Evolutionary conservation across 2,329 filamentous ascomycete genomes (phyloP), one percentile per base, ranked within the genome.

Genomic region (Aspergillus sp.): DNA sequence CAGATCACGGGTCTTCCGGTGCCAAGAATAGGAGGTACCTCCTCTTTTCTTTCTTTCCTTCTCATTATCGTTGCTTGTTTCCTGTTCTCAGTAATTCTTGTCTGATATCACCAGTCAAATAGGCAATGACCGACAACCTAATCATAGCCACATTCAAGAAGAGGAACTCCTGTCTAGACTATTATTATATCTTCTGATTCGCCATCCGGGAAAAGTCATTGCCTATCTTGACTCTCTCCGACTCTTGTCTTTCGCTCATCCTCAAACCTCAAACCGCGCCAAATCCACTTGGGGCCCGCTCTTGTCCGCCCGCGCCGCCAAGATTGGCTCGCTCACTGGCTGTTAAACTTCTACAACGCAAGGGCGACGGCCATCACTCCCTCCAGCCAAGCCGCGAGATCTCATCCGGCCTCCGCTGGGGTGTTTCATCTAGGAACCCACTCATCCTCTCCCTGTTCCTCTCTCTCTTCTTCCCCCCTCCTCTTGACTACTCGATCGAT

Each of bases 401-500:
- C 39, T 47, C 23, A 36, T 39, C 53, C 39, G 52, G 30, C 30
- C 59, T 57, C 61, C 61, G 59, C 60, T 58, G 48, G 38, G 36
- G 30, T 57, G 58, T 61, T 59, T 61, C 61, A 59, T 39, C 52
- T 7, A 52, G 41, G 36, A 54, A 42, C 62, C 32, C 59, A 64
- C 57, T 64, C 53, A 39, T 11, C 23, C 8, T 30, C 25, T 11
- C 36, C 15, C 10, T 17, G 15, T n/a, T 8, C 15, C 23, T 23
- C 25, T 13, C n/a, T n/a, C 13, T n/a, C 13, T 21, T 6, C 44
- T 25, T 8, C 25, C 25, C 25, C 25, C 25, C 25, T 27, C 25
- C 25, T 27, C 25, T 27, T 27, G 25, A 27, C 13, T 5, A n/a
- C 21, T 47, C 42, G 21, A 21, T 27, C 47, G n/a, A 50, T 50